A percentile compares a stretch with the other conserved stretches of the same genome.
Evolutionary conservation across 306 rosid species (phyloP).

Genomic region (Pyrus bretschneideri): DNA sequence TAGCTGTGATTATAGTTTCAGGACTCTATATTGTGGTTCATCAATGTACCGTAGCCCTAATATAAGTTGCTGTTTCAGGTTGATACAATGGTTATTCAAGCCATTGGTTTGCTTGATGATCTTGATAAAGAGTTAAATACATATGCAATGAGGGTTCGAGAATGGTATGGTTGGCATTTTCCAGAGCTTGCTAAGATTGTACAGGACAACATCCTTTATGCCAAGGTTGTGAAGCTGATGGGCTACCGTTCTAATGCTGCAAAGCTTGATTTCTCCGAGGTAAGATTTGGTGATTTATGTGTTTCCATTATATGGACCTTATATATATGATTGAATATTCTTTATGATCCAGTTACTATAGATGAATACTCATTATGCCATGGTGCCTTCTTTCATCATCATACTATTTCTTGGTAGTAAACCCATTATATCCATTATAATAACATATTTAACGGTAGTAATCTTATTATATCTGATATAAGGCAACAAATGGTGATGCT

Average conservation of each 20-base stretch:
- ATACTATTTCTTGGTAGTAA: not conserved
- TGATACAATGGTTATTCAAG: conserved; percentile 95
- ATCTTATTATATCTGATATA: not conserved
- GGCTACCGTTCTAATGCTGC: conserved; percentile 85
- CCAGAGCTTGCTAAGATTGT: conserved; percentile 91
- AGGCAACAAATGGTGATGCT: not conserved
- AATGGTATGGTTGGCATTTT: conserved; percentile 99
- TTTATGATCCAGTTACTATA: not conserved
- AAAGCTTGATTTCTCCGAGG: conserved; percentile 86
- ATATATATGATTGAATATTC: not conserved
- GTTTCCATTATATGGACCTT: not conserved
- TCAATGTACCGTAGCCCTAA: not conserved
- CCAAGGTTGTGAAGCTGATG: conserved; percentile 84
- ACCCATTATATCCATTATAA: not conserved
- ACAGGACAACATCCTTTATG: conserved; percentile 75
- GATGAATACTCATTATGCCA: not conserved
- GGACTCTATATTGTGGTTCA: not conserved
- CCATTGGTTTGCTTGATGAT: conserved; percentile 95
- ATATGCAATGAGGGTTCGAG: conserved; percentile 95
- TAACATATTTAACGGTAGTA: not conserved
- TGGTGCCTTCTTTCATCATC: not conserved
- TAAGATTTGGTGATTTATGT: conserved; percentile 9
- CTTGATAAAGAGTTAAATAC: conserved; percentile 93
- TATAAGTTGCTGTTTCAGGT: conserved; percentile 36
- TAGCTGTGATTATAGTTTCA: not conserved